Percentiles rank a stretch among this genome's conserved stretches.
These are phyloP conservation scores for Blumeriella jaapii DNA, from an alignment of 2,329 filamentous ascomycete genomes.

Conservation along the genomic window DNA sequence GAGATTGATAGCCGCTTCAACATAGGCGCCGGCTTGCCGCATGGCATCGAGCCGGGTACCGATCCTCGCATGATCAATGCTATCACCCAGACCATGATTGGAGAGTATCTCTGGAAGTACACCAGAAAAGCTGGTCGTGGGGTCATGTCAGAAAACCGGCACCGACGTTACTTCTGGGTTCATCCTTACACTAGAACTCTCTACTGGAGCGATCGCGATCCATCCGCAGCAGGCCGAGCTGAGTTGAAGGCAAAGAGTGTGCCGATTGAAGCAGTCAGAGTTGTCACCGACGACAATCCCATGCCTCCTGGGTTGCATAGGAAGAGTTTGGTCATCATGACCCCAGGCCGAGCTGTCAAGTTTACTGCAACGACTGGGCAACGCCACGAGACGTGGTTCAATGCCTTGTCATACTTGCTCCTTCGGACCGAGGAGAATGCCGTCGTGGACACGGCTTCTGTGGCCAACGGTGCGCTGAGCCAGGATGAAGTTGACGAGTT, in stretches of 20 bases:
- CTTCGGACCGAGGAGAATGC: constrained; percentile 62
- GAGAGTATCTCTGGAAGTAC: constrained; percentile 98
- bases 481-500: constrained; percentile 65
- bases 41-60: constrained; percentile 58
- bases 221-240: constrained; percentile 61
- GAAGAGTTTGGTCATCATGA: constrained; percentile 84
- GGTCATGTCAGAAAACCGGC: constrained; percentile 78
- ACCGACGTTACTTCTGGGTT: constrained; percentile 97
- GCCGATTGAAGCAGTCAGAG: constrained; percentile 77
- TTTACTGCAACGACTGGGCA: constrained; percentile 92
- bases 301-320: constrained; percentile 89
- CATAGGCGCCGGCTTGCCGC: constrained; percentile 47
- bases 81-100: constrained; percentile 99
- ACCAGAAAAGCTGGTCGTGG: constrained; percentile 86
- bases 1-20: constrained; percentile 90
- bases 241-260: constrained; percentile 81
- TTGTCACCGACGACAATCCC: constrained; percentile 88
- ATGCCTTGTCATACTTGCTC: constrained; percentile 85
- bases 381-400: constrained; percentile 97
- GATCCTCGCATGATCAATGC: constrained; percentile 98
- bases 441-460: constrained; percentile 43
- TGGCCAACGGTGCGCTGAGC: constrained; percentile 42
- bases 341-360: constrained; percentile 78
- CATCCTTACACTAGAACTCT: constrained; percentile 93
- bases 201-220: constrained; percentile 93